phyloP scores from a whole-genome alignment of 192 early-diverging fungal genomes.

The Podochytrium sp. region DNA sequence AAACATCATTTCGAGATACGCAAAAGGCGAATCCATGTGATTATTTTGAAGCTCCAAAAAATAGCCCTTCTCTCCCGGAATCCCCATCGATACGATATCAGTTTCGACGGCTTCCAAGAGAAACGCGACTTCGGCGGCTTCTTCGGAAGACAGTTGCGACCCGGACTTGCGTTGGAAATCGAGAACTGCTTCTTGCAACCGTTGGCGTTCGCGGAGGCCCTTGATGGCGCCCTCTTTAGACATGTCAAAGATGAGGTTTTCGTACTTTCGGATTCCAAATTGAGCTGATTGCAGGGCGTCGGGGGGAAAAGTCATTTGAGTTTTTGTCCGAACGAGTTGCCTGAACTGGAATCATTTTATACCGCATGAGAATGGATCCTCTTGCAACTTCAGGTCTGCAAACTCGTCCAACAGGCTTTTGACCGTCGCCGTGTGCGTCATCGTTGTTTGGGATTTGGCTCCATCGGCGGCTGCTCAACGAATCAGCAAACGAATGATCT shows the following conservation, averaged over 20 bases:
- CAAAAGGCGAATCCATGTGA: slow-evolving; percentile 29
- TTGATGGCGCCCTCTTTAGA: background rate
- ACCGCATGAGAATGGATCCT: background rate
- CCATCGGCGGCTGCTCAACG: too few species aligned
- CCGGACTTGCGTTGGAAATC: background rate
- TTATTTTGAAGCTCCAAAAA: slow-evolving; percentile 11
- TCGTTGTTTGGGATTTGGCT: too few species aligned
- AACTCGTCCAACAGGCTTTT: slow-evolving; percentile 10
- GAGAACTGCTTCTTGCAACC: background rate
- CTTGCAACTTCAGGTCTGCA: background rate
- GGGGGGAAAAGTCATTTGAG: too few species aligned
- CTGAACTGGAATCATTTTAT: too few species aligned
- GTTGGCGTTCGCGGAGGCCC: background rate
- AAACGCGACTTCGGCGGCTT: background rate
- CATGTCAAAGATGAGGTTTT: slow-evolving; percentile 4
- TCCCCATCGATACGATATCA: background rate
- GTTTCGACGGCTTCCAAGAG: background rate
- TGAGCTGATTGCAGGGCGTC: background rate
- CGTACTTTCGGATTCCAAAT: slow-evolving; percentile 20
- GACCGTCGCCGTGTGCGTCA: too few species aligned
- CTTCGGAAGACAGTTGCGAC: background rate
- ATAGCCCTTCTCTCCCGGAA: slow-evolving; percentile 32
- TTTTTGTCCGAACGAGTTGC: too few species aligned
- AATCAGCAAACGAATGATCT: too few species aligned
- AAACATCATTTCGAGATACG: slow-evolving; percentile 24